These are phyloP conservation scores for Ophiostoma ips DNA, from an alignment of 2,329 filamentous ascomycete species.

Conservation along the genomic window DNA sequence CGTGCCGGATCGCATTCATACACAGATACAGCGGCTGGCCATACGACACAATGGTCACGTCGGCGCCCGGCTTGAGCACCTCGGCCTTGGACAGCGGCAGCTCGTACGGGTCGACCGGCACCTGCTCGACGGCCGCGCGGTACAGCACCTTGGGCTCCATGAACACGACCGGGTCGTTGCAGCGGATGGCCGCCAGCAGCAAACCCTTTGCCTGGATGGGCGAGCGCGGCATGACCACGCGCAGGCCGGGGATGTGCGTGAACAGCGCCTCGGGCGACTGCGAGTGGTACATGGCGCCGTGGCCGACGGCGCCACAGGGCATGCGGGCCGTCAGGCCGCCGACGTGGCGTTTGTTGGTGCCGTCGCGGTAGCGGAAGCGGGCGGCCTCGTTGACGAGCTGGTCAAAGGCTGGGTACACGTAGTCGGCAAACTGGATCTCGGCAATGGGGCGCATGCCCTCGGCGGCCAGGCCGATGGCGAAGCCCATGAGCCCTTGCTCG, in stretches of 20 bases:
- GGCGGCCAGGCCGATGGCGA: slow-evolving; percentile 78
- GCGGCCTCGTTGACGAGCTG: slow-evolving; percentile 89
- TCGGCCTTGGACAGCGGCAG: slow-evolving; percentile 79
- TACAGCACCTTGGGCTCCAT: slow-evolving; percentile 93
- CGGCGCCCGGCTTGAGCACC: slow-evolving; percentile 62
- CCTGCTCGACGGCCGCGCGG: slow-evolving; percentile 80
- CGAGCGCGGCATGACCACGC: slow-evolving; percentile 75
- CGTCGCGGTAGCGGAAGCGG: slow-evolving; percentile 70
- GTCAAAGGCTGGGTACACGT: slow-evolving; percentile 85
- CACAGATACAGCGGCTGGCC: slow-evolving; percentile 83
- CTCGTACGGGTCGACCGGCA: slow-evolving; percentile 67
- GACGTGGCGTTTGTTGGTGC: slow-evolving; percentile 40
- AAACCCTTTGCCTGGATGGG: slow-evolving; percentile 82
- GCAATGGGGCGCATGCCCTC: slow-evolving; percentile 88
- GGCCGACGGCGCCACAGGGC: slow-evolving; percentile 80
- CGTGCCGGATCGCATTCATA: slow-evolving; percentile 58
- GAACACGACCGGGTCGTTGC: slow-evolving; percentile 81
- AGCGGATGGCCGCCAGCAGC: slow-evolving; percentile 58
- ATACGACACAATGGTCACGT: slow-evolving; percentile 77
- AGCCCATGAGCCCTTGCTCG: slow-evolving; percentile 89
- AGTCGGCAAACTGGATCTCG: slow-evolving; percentile 93
- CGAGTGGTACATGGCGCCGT: slow-evolving; percentile 77
- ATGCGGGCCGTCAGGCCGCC: slow-evolving; percentile 79
- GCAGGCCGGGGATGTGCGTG: slow-evolving; percentile 71
- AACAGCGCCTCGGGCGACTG: slow-evolving; percentile 84